Evolutionary conservation across 1,284 basidiomycete species (phyloP).

Genomic region (Ustilago nuda): DNA sequence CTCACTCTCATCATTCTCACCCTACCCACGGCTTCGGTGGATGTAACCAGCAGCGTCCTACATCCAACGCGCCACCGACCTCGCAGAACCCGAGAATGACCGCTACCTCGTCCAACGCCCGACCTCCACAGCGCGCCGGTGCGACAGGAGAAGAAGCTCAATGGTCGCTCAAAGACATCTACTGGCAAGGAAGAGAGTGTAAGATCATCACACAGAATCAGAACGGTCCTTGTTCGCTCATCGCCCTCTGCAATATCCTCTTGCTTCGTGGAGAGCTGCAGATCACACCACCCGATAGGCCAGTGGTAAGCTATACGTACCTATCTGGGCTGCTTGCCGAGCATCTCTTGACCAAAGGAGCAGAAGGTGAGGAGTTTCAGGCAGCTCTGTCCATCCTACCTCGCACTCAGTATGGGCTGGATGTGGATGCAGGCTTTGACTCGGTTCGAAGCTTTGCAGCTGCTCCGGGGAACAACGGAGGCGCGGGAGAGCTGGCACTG

Average conservation of each 20-base stretch:
- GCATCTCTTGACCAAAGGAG: constrained; percentile 74
- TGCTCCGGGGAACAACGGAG: constrained; percentile 71
- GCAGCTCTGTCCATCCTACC: constrained; percentile 85
- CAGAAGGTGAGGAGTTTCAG: constrained; percentile 74
- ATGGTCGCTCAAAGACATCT: constrained; percentile 61
- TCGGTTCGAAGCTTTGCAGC: constrained; percentile 51
- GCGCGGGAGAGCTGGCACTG: constrained; percentile 78
- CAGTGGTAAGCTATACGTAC: constrained; percentile 82
- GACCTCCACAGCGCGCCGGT: background rate
- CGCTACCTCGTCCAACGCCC: background rate
- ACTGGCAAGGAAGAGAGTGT: constrained; percentile 48
- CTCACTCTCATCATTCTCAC: background rate
- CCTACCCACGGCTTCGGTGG: background rate
- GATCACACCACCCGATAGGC: constrained; percentile 74
- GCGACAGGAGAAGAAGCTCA: constrained; percentile 50
- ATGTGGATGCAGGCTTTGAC: constrained; percentile 58
- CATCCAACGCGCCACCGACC: background rate
- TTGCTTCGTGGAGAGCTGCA: constrained; percentile 52
- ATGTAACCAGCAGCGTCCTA: background rate
- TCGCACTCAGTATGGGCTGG: constrained; percentile 77
- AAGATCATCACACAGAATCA: constrained; percentile 71
- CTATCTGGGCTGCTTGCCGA: constrained; percentile 84
- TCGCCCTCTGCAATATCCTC: constrained; percentile 75
- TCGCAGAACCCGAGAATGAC: background rate
- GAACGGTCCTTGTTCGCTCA: constrained; percentile 83